phyloP scores from a whole-genome alignment of 1,284 basidiomycete species.

The Rhodotorula mucilaginosa region DNA sequence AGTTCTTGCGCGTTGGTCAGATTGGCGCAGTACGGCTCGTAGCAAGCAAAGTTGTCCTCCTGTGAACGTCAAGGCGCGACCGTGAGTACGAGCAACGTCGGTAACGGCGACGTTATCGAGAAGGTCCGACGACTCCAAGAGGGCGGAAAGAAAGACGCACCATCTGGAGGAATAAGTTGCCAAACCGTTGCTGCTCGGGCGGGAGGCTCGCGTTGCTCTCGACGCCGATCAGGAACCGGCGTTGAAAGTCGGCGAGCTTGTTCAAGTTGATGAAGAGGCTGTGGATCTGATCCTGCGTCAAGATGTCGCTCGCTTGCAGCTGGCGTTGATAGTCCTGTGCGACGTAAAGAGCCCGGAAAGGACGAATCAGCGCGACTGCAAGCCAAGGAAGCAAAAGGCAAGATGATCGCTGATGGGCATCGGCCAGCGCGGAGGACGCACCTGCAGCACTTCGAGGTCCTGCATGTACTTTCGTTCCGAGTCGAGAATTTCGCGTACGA shows the following conservation, averaged over 20 bases:
- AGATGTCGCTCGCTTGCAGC: constrained; percentile 73
- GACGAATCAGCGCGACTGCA: no score
- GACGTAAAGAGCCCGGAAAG: no score
- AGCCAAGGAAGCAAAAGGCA: not conserved
- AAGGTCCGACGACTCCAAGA: not conserved
- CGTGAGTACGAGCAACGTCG: not conserved
- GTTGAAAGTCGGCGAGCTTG: constrained; percentile 93
- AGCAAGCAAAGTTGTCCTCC: constrained; percentile 91
- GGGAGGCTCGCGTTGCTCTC: constrained; percentile 75
- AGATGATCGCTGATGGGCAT: not conserved
- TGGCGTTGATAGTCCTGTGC: constrained; percentile 50
- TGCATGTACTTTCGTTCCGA: constrained; percentile 98
- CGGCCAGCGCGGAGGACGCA: constrained; percentile 49
- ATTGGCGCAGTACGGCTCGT: constrained; percentile 97
- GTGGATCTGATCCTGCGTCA: constrained; percentile 92
- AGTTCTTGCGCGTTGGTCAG: constrained; percentile 83
- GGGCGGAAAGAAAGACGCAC: constrained; percentile 46
- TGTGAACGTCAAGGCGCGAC: constrained; percentile 47
- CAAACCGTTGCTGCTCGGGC: constrained; percentile 61
- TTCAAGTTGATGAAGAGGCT: constrained; percentile 93
- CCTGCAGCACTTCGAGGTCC: constrained; percentile 95
- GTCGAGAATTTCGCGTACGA: constrained; percentile 82
- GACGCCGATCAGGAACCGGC: constrained; percentile 90
- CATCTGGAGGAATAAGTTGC: constrained; percentile 61
- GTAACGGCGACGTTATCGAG: not conserved